Evolutionary conservation across 2,329 filamentous ascomycete genomes (phyloP), one percentile per base, ranked within the genome.

Genomic region (Paraconiothyrium sp.): DNA sequence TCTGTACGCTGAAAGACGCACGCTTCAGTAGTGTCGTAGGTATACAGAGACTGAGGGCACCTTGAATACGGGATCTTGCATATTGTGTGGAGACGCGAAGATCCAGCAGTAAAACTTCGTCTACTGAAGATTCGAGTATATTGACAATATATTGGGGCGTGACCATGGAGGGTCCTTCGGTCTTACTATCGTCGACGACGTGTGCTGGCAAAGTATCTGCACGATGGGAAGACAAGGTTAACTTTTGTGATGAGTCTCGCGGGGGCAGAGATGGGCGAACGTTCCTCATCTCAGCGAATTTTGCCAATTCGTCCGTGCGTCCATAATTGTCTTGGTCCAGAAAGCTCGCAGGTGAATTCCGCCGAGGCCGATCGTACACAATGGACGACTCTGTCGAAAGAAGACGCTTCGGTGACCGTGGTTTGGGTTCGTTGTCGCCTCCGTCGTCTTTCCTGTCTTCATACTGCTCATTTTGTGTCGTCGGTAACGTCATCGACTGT

Each of bases 11-110:
- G 79, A 96, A 98, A 0, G 93, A 96, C 0, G 92, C 90, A 54
- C 95, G 86, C 79, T 98, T 98, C 20, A 99, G 81, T 14, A 99
- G 82, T 0, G 94, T 98, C 0, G 95, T 98, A 0, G 95, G 95
- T 63, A 98, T 97, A 74, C 95, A 98, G 5, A 99, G 83, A 74
- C 96, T 98, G 35, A 99, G 81, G 0, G 94, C 92, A n/a, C 90
- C 90, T 54, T 84, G 82, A 58, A 98, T 91, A 34, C 92, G 88
- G 24, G 91, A 89, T 49, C 87, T 84, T 0, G 89, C 86, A 73
- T 91, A 97, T 67, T 94, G 92, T 22, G 93, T 93, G 32, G 90
- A 92, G 0, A 96, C 93, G 43, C 95, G 88, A 24, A 98, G 86
- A 76, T 99, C 95, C 4, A 99, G 82, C 1, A 98, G 76, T 35